Percentiles rank a stretch among this genome's conserved stretches.
phyloP scores from a whole-genome alignment of 768 basidiomycete genomes.

The Lentinula raphanica region DNA sequence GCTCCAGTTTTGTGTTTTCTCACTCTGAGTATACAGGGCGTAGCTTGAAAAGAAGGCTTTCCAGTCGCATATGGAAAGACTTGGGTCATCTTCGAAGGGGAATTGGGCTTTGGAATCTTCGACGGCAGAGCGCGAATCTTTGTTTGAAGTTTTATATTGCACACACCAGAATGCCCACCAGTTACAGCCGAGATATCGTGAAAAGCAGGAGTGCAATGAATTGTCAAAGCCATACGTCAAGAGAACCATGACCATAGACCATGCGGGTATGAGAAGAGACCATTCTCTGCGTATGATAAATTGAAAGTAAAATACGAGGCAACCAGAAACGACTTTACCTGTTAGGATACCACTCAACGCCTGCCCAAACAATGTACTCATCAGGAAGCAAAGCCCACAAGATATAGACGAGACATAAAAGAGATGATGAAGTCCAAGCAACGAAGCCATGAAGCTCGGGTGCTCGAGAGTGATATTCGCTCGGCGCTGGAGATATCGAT shows the following conservation, averaged over 20 bases:
- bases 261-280: slow-evolving; percentile 78
- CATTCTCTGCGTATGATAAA: slow-evolving; percentile 69
- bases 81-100: slow-evolving; percentile 34
- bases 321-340: slow-evolving; percentile 41
- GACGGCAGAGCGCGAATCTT: not conserved
- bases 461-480: slow-evolving; percentile 34
- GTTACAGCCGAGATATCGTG: slow-evolving; percentile 59
- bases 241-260: slow-evolving; percentile 63
- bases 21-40: slow-evolving; percentile 36
- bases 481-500: slow-evolving; percentile 32
- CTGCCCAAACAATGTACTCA: slow-evolving; percentile 55
- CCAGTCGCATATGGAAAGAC: slow-evolving; percentile 16
- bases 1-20: slow-evolving; percentile 31
- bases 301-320: not conserved
- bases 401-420: slow-evolving; percentile 65
- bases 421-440: slow-evolving; percentile 72
- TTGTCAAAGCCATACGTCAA: slow-evolving; percentile 76
- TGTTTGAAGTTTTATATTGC: not conserved
- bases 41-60: slow-evolving; percentile 24
- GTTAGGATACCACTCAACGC: slow-evolving; percentile 84
- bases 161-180: slow-evolving; percentile 37
- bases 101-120: slow-evolving; percentile 57
- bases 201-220: slow-evolving; percentile 67
- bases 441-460: slow-evolving; percentile 91
- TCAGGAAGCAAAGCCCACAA: slow-evolving; percentile 82